A percentile compares a stretch with the other conserved stretches of the same genome.
These are phyloP conservation scores for Arachis monticola DNA, from an alignment of 331 rosid species.

Conservation along the genomic window DNA sequence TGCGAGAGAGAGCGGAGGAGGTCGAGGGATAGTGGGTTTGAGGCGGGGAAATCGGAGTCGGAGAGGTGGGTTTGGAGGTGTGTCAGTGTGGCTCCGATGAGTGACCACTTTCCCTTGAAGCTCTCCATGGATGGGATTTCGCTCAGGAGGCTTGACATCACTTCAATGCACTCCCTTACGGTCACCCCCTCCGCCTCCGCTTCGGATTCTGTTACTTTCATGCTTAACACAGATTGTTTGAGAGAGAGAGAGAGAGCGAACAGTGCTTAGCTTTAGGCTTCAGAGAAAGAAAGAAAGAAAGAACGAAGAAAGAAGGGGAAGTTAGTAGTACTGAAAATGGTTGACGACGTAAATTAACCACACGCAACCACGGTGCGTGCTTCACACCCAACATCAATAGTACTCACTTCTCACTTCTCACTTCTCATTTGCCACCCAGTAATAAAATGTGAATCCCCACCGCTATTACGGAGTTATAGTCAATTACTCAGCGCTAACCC, in stretches of 20 bases:
- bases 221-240: background rate
- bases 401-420: too few species aligned
- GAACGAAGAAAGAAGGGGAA: background rate
- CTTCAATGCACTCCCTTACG: constrained; percentile 39
- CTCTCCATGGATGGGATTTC: constrained; percentile 54
- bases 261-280: background rate
- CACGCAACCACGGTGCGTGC: too few species aligned
- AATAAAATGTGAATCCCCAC: too few species aligned
- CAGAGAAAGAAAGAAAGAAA: background rate
- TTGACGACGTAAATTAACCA: background rate
- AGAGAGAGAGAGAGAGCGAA: too few species aligned
- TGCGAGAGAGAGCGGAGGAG: constrained; percentile 60
- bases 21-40: constrained; percentile 73
- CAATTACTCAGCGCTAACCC: too few species aligned
- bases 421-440: too few species aligned
- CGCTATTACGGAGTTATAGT: too few species aligned
- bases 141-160: constrained; percentile 47
- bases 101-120: constrained; percentile 84
- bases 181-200: constrained; percentile 48
- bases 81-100: constrained; percentile 61
- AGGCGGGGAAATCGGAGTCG: constrained; percentile 62
- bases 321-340: background rate
- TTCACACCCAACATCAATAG: too few species aligned
- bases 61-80: constrained; percentile 68
- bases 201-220: background rate